Evolutionary conservation across 148 eudicot species (phyloP).

Genomic region (Rhododendron vialii): DNA sequence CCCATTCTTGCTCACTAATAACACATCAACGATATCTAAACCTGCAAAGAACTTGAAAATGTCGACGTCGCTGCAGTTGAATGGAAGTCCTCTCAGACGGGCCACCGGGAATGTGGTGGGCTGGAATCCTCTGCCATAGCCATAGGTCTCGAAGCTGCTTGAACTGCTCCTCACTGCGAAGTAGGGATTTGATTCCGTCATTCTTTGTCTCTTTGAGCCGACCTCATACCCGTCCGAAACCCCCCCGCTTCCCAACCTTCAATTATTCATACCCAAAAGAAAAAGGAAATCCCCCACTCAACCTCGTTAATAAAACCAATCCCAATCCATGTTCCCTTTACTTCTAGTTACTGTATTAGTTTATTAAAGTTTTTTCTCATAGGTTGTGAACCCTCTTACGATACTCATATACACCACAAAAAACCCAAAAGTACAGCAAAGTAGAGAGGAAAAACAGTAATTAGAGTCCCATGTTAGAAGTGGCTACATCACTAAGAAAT

Average conservation of each 20-base stretch:
- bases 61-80: conserved; percentile 74
- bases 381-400: neutral
- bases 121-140: conserved; percentile 44
- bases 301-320: conserved; percentile 87
- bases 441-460: neutral
- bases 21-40: conserved; percentile 80
- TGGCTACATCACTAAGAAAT: conserved; percentile 2
- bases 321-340: conserved; percentile 65
- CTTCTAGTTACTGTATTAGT: conserved; percentile 9
- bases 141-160: conserved; percentile 40
- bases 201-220: conserved; percentile 98
- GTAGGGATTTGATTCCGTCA: conserved; percentile 97
- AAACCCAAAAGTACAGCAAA: neutral
- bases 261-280: conserved; percentile 57
- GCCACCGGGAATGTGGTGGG: conserved; percentile 64
- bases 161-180: conserved; percentile 82
- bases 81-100: conserved; percentile 87
- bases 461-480: neutral
- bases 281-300: conserved; percentile 72
- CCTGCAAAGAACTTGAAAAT: conserved; percentile 71
- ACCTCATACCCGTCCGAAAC: conserved; percentile 91
- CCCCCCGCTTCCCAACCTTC: conserved; percentile 99
- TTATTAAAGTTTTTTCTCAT: conserved; percentile 6
- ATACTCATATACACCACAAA: neutral
- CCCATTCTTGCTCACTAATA: conserved; percentile 63